Conservation (phyloP, 73 alveolate genomes). For the Tetrahymena borealis region DNA sequence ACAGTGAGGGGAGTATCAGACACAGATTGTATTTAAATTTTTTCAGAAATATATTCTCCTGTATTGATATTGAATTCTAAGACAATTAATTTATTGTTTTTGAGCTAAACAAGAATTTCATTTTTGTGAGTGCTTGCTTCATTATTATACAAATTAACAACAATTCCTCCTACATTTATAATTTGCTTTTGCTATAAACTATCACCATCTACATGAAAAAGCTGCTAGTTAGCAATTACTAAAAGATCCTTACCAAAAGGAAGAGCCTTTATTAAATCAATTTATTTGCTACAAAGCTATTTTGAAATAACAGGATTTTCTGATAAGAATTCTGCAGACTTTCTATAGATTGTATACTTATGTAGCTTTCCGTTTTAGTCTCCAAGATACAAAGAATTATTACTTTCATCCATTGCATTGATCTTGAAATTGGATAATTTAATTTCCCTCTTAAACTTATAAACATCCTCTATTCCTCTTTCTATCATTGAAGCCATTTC, state of each 20-base stretch:
- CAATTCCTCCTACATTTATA: not conserved
- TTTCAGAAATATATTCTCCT: not conserved
- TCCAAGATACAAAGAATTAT: not conserved
- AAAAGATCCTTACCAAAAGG: not conserved
- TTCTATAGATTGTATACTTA: not conserved
- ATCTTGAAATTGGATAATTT: not conserved
- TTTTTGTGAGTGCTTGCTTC: constrained; percentile 1
- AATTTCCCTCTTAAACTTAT: not conserved
- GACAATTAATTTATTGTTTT: not conserved
- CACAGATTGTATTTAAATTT: not conserved
- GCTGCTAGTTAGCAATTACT: not conserved
- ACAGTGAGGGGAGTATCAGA: not conserved
- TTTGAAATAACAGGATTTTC: not conserved
- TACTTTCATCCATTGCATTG: not conserved
- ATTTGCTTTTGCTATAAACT: not conserved
- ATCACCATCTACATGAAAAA: not conserved
- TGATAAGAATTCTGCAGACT: not conserved
- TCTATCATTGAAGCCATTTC: not conserved
- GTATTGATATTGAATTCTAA: not conserved
- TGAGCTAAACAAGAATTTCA: not conserved
- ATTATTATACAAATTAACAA: not conserved
- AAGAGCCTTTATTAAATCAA: not conserved
- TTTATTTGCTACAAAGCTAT: not conserved
- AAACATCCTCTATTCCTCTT: not conserved
- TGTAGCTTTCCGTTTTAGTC: not conserved